Evolutionary conservation across 2,329 filamentous ascomycete genomes (phyloP).

Genomic region (Blumeriella jaapii): DNA sequence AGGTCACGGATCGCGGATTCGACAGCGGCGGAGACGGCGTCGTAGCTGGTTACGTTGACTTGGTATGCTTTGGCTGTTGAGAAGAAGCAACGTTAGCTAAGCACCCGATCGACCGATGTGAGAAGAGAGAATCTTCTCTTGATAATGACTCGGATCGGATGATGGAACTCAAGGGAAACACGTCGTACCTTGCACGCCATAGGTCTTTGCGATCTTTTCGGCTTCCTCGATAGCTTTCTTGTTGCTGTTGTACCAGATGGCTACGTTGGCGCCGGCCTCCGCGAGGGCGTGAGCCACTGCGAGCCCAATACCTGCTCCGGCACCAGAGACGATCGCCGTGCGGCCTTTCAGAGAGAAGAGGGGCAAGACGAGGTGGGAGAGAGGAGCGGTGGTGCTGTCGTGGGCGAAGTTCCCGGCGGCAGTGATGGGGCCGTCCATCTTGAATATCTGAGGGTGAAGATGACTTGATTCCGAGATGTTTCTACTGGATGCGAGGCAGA

Average conservation of each 20-base stretch:
- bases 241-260: constrained; percentile 51
- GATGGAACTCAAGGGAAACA: neutral
- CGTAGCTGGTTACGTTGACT: constrained; percentile 45
- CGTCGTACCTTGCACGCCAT: constrained; percentile 53
- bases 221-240: constrained; percentile 50
- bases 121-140: neutral
- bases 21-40: constrained; percentile 31
- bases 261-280: constrained; percentile 34
- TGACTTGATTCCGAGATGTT: neutral
- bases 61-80: constrained; percentile 47
- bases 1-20: constrained; percentile 47
- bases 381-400: constrained; percentile 39
- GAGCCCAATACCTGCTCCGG: constrained; percentile 34
- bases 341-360: constrained; percentile 48
- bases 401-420: constrained; percentile 40
- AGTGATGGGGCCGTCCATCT: constrained; percentile 16
- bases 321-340: constrained; percentile 40
- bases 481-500: neutral
- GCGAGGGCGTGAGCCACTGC: constrained; percentile 35
- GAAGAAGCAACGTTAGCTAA: constrained; percentile 7
- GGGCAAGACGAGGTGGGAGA: constrained; percentile 41
- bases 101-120: constrained; percentile 8
- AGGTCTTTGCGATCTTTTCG: constrained; percentile 50
- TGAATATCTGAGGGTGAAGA: neutral
- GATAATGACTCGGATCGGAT: neutral